Evolutionary conservation across 352 stramenopile species (phyloP).

Genomic region (Globisporangium polare): DNA sequence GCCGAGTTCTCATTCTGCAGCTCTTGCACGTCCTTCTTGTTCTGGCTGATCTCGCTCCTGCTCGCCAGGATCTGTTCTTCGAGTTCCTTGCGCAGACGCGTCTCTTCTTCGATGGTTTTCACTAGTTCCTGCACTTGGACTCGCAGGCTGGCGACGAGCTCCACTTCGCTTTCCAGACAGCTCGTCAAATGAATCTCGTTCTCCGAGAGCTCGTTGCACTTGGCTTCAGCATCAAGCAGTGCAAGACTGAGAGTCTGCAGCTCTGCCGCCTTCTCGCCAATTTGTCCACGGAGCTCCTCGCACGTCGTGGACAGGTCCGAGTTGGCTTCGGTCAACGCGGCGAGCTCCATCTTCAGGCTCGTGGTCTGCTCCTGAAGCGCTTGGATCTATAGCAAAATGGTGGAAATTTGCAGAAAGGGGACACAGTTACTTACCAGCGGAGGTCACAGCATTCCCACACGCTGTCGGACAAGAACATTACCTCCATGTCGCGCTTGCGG

Average conservation of each 20-base stretch:
- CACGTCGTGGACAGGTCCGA: conserved; percentile 39
- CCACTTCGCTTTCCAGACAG: conserved; percentile 39
- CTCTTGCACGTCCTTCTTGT: conserved; percentile 51
- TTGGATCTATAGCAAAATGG: conserved; percentile 31
- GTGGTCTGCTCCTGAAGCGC: conserved; percentile 37
- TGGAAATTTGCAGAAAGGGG: neutral
- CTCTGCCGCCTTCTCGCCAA: conserved; percentile 34
- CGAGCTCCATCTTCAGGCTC: conserved; percentile 46
- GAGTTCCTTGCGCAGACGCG: conserved; percentile 30
- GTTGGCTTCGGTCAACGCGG: conserved; percentile 38
- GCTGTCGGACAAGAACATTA: conserved; percentile 10
- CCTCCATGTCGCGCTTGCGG: conserved; percentile 50
- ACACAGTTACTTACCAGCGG: neutral
- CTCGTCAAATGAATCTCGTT: conserved; percentile 35
- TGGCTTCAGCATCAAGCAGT: conserved; percentile 33
- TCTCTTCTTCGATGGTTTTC: conserved; percentile 34
- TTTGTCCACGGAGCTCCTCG: conserved; percentile 30
- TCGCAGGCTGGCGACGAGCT: conserved; percentile 37
- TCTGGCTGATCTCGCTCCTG: conserved; percentile 45
- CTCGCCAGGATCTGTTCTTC: conserved; percentile 42
- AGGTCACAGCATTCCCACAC: conserved; percentile 1
- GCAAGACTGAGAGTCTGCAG: conserved; percentile 30
- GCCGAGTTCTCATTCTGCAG: conserved; percentile 43
- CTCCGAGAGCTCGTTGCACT: conserved; percentile 55
- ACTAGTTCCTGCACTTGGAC: conserved; percentile 39